Evolutionary conservation across 352 stramenopile species (phyloP).

Genomic region (Globisporangium uncinulatum): DNA sequence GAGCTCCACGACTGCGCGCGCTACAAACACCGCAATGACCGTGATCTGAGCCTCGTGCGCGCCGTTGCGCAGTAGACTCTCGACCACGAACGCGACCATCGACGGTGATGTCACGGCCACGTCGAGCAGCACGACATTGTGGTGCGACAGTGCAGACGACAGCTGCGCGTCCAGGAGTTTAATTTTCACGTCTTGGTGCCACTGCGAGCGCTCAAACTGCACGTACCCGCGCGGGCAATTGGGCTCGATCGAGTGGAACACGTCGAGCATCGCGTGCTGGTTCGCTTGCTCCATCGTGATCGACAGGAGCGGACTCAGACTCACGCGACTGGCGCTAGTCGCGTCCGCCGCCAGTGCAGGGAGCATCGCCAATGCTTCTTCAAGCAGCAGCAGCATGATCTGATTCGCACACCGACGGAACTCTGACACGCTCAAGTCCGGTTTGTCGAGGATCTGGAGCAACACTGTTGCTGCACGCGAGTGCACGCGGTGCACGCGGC

Average conservation of each 20-base stretch:
- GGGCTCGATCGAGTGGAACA: conserved; percentile 26
- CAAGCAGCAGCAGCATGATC: conserved; percentile 27
- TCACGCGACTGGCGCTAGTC: not conserved
- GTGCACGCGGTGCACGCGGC: conserved; percentile 13
- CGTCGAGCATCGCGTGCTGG: conserved; percentile 14
- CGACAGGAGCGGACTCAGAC: conserved; percentile 1
- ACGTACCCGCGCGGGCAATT: conserved; percentile 20
- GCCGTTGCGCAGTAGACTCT: conserved; percentile 12
- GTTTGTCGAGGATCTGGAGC: conserved; percentile 15
- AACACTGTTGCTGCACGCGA: conserved; percentile 13
- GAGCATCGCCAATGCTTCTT: conserved; percentile 28
- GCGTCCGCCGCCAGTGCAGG: conserved; percentile 6
- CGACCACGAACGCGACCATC: conserved; percentile 11
- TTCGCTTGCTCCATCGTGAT: conserved; percentile 12
- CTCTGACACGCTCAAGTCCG: conserved; percentile 8
- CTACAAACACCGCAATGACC: conserved; percentile 13
- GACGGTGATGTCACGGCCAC: conserved; percentile 10
- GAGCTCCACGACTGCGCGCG: conserved; percentile 8
- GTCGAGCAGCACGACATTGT: conserved; percentile 12
- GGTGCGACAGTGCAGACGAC: conserved; percentile 10
- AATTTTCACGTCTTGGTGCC: conserved; percentile 16
- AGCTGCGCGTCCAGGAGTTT: conserved; percentile 13
- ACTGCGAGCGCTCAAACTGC: conserved; percentile 13
- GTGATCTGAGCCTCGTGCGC: conserved; percentile 10
- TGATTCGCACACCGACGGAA: conserved; percentile 26